Conservation (phyloP, 306 rosid species). For the Acacia crassicarpa region DNA sequence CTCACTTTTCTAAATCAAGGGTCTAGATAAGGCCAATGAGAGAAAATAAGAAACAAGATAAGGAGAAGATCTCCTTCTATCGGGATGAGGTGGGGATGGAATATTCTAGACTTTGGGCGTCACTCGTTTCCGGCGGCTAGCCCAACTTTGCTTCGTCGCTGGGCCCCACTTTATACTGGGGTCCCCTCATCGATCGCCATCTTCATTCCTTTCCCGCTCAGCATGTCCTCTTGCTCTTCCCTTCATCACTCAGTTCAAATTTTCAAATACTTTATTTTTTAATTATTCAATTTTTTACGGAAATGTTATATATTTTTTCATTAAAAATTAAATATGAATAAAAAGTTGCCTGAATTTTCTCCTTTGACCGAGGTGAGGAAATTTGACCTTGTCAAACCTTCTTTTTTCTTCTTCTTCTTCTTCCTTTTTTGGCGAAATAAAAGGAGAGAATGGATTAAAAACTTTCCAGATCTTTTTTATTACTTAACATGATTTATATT, state of each 20-base stretch:
- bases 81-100: not conserved
- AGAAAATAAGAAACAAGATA: too few species aligned
- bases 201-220: not conserved
- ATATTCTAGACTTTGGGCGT: not conserved
- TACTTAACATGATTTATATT: not conserved
- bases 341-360: not conserved
- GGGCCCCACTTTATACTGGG: not conserved
- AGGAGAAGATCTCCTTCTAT: too few species aligned
- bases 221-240: too few species aligned
- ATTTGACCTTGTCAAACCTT: not conserved
- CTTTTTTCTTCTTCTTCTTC: too few species aligned
- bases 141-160: not conserved
- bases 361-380: not conserved
- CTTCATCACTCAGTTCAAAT: too few species aligned
- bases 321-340: too few species aligned
- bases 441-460: not conserved
- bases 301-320: too few species aligned
- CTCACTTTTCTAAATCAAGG: too few species aligned
- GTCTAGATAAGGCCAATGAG: too few species aligned
- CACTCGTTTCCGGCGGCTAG: not conserved
- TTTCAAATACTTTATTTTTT: too few species aligned
- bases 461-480: not conserved
- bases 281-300: too few species aligned
- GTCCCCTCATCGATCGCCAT: not conserved
- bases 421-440: too few species aligned